A percentile compares a stretch with the other conserved stretches of the same genome.
Conservation (phyloP, 202 grass and related monocot genomes). For the Panicum hallii region DNA sequence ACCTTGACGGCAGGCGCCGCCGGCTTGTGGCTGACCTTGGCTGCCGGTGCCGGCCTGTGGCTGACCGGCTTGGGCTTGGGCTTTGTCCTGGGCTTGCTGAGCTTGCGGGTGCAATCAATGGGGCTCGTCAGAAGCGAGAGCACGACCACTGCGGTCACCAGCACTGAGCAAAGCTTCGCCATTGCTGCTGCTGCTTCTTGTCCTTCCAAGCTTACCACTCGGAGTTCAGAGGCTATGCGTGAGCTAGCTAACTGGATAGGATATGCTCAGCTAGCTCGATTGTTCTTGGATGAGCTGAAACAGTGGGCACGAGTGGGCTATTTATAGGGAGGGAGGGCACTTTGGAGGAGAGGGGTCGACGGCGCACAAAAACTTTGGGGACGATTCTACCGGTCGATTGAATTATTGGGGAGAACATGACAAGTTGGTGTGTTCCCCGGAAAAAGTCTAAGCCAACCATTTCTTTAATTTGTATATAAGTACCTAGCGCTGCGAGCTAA, state of each 20-base stretch:
- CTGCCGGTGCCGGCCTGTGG: neutral
- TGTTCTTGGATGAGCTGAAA: neutral
- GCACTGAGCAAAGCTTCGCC: slow-evolving; percentile 44
- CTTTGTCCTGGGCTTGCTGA: slow-evolving; percentile 13
- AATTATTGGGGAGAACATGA: slow-evolving; percentile 39
- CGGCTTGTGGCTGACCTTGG: neutral
- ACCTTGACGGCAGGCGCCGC: neutral
- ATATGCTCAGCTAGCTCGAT: neutral
- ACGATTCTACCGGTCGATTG: neutral
- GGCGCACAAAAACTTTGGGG: neutral
- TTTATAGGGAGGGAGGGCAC: slow-evolving; percentile 10
- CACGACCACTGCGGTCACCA: slow-evolving; percentile 26
- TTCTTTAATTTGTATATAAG: neutral
- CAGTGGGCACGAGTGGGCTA: slow-evolving; percentile 1
- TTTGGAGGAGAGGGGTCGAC: neutral
- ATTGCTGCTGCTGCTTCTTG: slow-evolving; percentile 40
- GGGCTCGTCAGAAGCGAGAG: slow-evolving; percentile 51
- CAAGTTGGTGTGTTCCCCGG: neutral
- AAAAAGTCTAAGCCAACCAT: neutral
- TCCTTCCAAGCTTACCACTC: neutral
- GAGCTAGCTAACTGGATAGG: neutral
- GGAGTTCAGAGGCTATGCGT: neutral
- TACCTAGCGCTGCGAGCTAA: neutral
- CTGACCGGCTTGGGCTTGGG: neutral
- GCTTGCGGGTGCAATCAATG: slow-evolving; percentile 54